Percentiles rank a stretch among this genome's conserved stretches.
These are phyloP conservation scores for Trichophyton equinum DNA, from an alignment of 2,329 filamentous ascomycete genomes.

Conservation along the genomic window DNA sequence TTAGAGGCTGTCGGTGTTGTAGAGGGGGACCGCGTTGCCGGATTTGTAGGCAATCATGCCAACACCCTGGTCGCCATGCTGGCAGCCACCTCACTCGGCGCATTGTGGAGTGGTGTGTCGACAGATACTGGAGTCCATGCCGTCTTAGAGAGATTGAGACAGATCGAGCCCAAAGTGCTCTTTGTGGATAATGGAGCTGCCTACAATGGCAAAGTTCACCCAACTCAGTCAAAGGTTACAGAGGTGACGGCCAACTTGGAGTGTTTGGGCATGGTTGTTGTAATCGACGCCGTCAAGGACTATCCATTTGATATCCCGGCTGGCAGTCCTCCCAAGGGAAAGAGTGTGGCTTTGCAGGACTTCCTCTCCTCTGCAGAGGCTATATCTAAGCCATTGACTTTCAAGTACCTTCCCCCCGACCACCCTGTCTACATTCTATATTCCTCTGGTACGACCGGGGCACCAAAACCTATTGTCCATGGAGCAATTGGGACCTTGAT, in stretches of 20 bases:
- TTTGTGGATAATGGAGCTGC: slow-evolving; percentile 80
- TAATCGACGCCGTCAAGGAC: slow-evolving; percentile 54
- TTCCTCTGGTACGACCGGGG: slow-evolving; percentile 75
- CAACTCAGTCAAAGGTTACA: slow-evolving; percentile 64
- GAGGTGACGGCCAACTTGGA: slow-evolving; percentile 59
- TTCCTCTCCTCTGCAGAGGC: slow-evolving; percentile 35
- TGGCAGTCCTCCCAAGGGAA: slow-evolving; percentile 26
- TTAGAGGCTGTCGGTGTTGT: slow-evolving; percentile 55
- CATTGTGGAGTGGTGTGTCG: slow-evolving; percentile 85
- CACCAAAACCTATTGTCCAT: slow-evolving; percentile 89
- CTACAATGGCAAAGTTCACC: slow-evolving; percentile 84
- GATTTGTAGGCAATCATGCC: slow-evolving; percentile 78
- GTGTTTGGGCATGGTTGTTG: slow-evolving; percentile 56
- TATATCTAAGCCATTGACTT: slow-evolving; percentile 38
- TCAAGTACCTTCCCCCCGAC: slow-evolving; percentile 67
- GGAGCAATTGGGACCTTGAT: slow-evolving; percentile 79
- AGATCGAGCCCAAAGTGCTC: slow-evolving; percentile 70
- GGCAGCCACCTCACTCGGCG: slow-evolving; percentile 67
- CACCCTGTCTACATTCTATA: slow-evolving; percentile 92
- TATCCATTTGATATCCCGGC: slow-evolving; percentile 26
- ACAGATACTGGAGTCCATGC: slow-evolving; percentile 87
- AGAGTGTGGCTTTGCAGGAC: slow-evolving; percentile 29
- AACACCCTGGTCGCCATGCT: slow-evolving; percentile 83
- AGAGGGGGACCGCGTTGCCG: slow-evolving; percentile 49
- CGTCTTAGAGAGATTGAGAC: slow-evolving; percentile 71